phyloP scores from a whole-genome alignment of 257 asterid genomes.

The Jasminum sambac region DNA sequence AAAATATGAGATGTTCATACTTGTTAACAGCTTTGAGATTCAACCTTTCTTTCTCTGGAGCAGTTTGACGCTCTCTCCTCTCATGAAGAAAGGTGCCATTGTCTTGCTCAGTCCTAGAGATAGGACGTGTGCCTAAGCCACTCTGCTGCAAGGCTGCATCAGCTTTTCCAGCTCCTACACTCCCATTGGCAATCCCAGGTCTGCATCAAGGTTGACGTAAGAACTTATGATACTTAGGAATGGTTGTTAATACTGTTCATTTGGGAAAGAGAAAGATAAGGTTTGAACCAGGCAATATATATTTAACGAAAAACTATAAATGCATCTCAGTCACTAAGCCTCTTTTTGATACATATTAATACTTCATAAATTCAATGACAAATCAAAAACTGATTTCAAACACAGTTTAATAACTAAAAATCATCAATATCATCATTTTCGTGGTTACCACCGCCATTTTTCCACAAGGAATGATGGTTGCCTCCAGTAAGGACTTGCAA shows the following conservation, averaged over 20 bases:
- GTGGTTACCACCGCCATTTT: not conserved
- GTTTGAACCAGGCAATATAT: slow-evolving; percentile 12
- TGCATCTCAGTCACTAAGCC: slow-evolving; percentile 3
- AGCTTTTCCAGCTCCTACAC: slow-evolving; percentile 38
- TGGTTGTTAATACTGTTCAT: not conserved
- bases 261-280: not conserved
- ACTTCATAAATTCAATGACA: no score
- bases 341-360: no score
- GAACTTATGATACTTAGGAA: slow-evolving; percentile 26
- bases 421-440: no score
- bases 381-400: no score
- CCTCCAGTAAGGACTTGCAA: slow-evolving; percentile 9
- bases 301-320: slow-evolving; percentile 8
- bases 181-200: slow-evolving; percentile 42
- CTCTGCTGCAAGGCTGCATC: slow-evolving; percentile 32
- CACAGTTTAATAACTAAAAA: no score
- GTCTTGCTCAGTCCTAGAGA: slow-evolving; percentile 42
- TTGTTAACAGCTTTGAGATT: slow-evolving; percentile 47
- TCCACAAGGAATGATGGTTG: slow-evolving; percentile 16
- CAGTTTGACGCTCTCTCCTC: slow-evolving; percentile 42
- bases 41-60: slow-evolving; percentile 39
- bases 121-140: slow-evolving; percentile 33
- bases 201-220: slow-evolving; percentile 37
- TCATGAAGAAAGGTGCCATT: slow-evolving; percentile 33
- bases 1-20: slow-evolving; percentile 27